Conservation (phyloP, 768 basidiomycete genomes). For the Pleurotus salmoneostramineus region DNA sequence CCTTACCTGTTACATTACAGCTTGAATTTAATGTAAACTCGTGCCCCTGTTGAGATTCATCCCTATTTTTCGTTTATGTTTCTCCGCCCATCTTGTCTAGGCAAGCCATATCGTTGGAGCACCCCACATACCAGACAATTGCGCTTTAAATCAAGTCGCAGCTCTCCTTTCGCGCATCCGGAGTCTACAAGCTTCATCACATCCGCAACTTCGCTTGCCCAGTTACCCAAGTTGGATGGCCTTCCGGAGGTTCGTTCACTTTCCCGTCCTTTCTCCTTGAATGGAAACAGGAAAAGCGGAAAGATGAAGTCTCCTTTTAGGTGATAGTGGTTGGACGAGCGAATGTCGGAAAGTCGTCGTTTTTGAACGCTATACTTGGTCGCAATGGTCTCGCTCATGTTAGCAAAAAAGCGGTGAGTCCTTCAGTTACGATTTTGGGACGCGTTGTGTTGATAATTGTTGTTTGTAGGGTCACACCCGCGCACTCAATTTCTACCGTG, state of each 20-base stretch:
- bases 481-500: constrained; percentile 66
- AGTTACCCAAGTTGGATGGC: constrained; percentile 35
- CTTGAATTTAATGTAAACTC: too few species aligned
- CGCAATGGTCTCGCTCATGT: constrained; percentile 53
- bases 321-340: constrained; percentile 66
- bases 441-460: background rate
- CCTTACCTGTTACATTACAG: background rate
- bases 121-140: background rate
- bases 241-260: constrained; percentile 41
- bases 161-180: constrained; percentile 20
- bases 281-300: too few species aligned
- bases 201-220: constrained; percentile 29
- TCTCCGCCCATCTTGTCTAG: too few species aligned
- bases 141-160: background rate
- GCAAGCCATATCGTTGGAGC: too few species aligned
- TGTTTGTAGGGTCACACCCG: constrained; percentile 62
- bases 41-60: too few species aligned
- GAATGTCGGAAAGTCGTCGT: constrained; percentile 73
- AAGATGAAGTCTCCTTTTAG: constrained; percentile 18
- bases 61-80: too few species aligned
- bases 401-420: constrained; percentile 66
- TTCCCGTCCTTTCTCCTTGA: too few species aligned
- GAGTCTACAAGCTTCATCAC: constrained; percentile 33
- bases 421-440: background rate
- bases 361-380: constrained; percentile 66